phyloP scores from a whole-genome alignment of 2,329 filamentous ascomycete genomes.

The Phyllosticta citriasiana region DNA sequence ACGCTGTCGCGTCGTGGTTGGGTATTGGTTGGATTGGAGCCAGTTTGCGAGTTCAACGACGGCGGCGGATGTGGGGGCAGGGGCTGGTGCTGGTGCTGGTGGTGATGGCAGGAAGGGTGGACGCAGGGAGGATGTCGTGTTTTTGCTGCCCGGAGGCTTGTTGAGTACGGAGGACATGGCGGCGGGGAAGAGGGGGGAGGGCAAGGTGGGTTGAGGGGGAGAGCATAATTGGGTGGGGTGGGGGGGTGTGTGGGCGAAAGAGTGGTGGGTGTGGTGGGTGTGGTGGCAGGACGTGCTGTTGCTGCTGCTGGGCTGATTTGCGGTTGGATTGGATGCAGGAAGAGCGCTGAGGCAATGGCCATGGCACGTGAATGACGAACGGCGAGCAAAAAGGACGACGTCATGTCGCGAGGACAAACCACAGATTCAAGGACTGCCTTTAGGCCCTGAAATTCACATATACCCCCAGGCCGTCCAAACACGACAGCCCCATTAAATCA shows the following conservation, averaged over 20 bases:
- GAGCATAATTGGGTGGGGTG: no score
- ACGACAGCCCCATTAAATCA: no score
- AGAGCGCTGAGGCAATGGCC: no score
- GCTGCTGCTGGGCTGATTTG: no score
- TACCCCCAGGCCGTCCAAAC: no score
- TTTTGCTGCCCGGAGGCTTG: slow-evolving; percentile 51
- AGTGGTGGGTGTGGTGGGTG: not conserved
- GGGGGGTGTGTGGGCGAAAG: not conserved
- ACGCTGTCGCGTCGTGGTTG: slow-evolving; percentile 51
- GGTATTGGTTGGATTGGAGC: slow-evolving; percentile 50
- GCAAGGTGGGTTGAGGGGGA: not conserved
- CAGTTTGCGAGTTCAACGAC: slow-evolving; percentile 32
- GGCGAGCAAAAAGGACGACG: no score
- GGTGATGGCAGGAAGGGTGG: slow-evolving; percentile 16
- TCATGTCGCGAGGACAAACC: no score
- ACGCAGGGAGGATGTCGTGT: slow-evolving; percentile 41
- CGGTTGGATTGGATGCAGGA: no score
- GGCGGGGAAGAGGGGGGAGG: slow-evolving; percentile 23
- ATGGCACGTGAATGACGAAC: no score
- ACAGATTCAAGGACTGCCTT: no score
- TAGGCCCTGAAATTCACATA: no score
- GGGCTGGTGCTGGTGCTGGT: slow-evolving; percentile 20
- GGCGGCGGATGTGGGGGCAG: slow-evolving; percentile 21
- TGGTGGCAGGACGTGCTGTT: not conserved
- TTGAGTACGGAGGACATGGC: slow-evolving; percentile 49